These are phyloP conservation scores for Lactarius akahatsu DNA, from an alignment of 768 basidiomycete genomes.

Conservation along the genomic window DNA sequence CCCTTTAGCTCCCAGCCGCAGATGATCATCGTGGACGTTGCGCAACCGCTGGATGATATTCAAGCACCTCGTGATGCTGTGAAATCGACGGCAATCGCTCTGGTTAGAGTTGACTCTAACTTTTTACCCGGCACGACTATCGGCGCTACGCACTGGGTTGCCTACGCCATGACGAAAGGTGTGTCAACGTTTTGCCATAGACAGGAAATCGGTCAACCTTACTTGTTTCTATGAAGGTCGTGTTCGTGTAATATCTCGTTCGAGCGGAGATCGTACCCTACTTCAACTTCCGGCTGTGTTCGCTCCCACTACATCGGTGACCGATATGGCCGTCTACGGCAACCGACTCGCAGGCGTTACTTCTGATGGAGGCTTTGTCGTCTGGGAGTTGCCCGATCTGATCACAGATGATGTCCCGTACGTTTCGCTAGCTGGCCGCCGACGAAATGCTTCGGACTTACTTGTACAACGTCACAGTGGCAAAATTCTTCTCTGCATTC, in stretches of 20 bases:
- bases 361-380: constrained; percentile 84
- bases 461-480: constrained; percentile 46
- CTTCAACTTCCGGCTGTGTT: constrained; percentile 71
- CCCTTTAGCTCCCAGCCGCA: constrained; percentile 57
- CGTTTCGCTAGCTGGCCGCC: constrained; percentile 36
- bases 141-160: constrained; percentile 89
- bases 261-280: constrained; percentile 83
- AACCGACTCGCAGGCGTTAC: constrained; percentile 85
- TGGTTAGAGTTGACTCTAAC: constrained; percentile 81
- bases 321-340: constrained; percentile 83
- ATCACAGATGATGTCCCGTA: constrained; percentile 88
- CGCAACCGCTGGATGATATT: constrained; percentile 68
- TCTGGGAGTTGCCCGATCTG: constrained; percentile 81
- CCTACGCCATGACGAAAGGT: constrained; percentile 90
- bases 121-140: constrained; percentile 87
- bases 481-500: constrained; percentile 63
- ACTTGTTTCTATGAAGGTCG: constrained; percentile 48
- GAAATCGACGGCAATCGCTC: constrained; percentile 87
- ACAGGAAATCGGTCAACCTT: neutral
- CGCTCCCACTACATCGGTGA: constrained; percentile 59
- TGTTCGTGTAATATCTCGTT: constrained; percentile 84
- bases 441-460: constrained; percentile 9
- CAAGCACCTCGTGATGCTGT: constrained; percentile 74
- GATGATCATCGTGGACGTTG: constrained; percentile 72
- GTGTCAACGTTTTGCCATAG: constrained; percentile 6